Evolutionary conservation across 768 basidiomycete species (phyloP), one percentile per base, ranked within the genome.

Genomic region (Xerocomus spinulosus): DNA sequence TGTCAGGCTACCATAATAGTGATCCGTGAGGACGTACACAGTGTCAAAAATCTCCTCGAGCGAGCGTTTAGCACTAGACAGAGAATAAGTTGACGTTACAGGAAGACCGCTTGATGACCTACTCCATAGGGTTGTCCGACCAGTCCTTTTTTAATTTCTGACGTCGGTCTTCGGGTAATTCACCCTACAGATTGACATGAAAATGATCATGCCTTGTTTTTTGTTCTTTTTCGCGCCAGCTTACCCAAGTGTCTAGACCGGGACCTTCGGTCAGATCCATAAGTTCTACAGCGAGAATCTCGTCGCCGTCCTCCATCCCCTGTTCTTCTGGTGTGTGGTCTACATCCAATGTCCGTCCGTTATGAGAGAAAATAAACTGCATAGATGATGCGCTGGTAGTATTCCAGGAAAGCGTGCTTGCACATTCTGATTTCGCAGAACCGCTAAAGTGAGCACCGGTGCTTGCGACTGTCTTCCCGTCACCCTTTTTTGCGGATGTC

Each of bases 271-370:
- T 92, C 56, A 93, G 73, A 63, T 93, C 91, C 87, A 92, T 88
- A 66, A 93, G 68, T 70, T 93, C 91, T 17, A 92, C 85, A 13
- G 91, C 91, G 42, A 91, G 71, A 62, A 93, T 88, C 68, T 92
- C 88, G 63, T 93, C 91, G 5, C 83, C 83, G 56, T 91, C 87
- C 58, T 93, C 90, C 75, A 93, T 86, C 5, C 85, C 87, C 40
- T 82, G 78, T 56, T 92, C 89, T 62, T 92, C 90, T 20, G 89
- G 85, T 9, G 91, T 90, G 63, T 85, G 83, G 42, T 92, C 87
- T 13, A 82, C 75, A 47, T 88, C 85, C n/a, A 93, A 64, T 42
- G 79, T 79, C 55, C 87, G 73, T 21, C 91, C 91, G 51, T 86
- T 82, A 60, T 89, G 84, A 9, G 87, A 87, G 69, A 92, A 93